Evolutionary conservation across 1,284 basidiomycete species (phyloP), one percentile per base, ranked within the genome.

Genomic region (Kalmanozyma brasiliensis): DNA sequence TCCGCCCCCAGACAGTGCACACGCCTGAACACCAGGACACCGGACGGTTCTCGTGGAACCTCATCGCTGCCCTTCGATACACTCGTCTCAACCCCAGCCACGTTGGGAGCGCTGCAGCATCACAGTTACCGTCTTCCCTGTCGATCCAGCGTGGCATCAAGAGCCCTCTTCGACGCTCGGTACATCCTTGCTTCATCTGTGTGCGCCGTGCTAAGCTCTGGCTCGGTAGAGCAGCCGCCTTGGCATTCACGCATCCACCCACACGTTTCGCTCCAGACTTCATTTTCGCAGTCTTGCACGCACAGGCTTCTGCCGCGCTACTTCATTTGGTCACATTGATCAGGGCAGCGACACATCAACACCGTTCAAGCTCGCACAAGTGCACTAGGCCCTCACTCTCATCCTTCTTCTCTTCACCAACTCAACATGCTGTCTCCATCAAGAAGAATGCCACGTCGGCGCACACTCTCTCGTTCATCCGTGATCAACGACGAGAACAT

Each of bases 401-500:
- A 9, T 20, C 9, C 6, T 42, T 19, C 20, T 20, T 3, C 13
- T 2, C 33, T n/a, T 35, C 41, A 1, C 22, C 24, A 14, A 14
- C 24, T 35, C 30, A 23, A 33, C 17, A 65, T 65, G 62, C 38
- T 59, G 8, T 65, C 62, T 8, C 56, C 56, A 9, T 9, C 43
- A n/a, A 59, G 34, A 38, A 55, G 55, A 40, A 26, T 32, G 6
- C 44, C 55, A 14, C 47, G 47, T 8, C 46, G 56, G 41, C 55
- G 62, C 32, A 24, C 36, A 23, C 10, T 23, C 10, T 10, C 37
- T 6, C 44, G 43, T 11, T 22, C 35, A 19, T 22, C 36, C 37
- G 33, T 29, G 30, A 56, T 26, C 20, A 62, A 63, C 52, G 62
- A 66, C 51, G 62, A 65, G 26, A 65, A 65, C 47, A 35, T 52